Base-by-base conservation (phyloP, 768 basidiomycete species). In the Boletus rubescentipes region DNA sequence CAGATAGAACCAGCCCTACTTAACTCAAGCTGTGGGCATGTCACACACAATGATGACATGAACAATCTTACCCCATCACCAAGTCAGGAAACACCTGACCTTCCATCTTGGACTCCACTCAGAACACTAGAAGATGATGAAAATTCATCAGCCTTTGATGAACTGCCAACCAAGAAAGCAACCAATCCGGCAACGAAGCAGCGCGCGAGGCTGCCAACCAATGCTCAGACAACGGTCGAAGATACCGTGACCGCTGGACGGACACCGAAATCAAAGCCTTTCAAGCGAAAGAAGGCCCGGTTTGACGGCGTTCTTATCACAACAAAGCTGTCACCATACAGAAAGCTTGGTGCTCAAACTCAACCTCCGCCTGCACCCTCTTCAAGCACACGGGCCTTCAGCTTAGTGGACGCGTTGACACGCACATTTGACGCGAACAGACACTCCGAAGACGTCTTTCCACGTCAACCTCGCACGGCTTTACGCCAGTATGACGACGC, bases 361-460 rank as follows among this genome's bases (percentile, higher is more conserved):
- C 46, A 18, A 29, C 18, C 40, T 35, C 16, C 4, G 23, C 31
- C 20, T 18, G 15, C 36, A 16, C 12, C 46, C 12, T 14, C 34
- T 34, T 39, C 66, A 11, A 49, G 4, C 18, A 5, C 41, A 9
- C 32, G 2, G 10, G 9, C 11, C 16, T 38, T 60, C 16, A 63
- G 49, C 47, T 42, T 70, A 20, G 61, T 67, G 29, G 60, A 63
- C 30, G 68, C 66, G 31, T 46, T 68, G 15, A 38, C 60, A 35
- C 61, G 38, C 15, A 66, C 68, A 23, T 68, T 70, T 26, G 20
- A 60, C n/a, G 68, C 68, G 3, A 70, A 70, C 44, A 62, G 21
- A 30, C 26, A 65, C 10, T 15, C n/a, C 6, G 57, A 63, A 1
- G 20, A 7, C 0, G 15, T 16, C 8, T 4, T 15, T 26, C 4